phyloP scores from a whole-genome alignment of 192 early-diverging fungal species.

The Powellomyces hirtus region DNA sequence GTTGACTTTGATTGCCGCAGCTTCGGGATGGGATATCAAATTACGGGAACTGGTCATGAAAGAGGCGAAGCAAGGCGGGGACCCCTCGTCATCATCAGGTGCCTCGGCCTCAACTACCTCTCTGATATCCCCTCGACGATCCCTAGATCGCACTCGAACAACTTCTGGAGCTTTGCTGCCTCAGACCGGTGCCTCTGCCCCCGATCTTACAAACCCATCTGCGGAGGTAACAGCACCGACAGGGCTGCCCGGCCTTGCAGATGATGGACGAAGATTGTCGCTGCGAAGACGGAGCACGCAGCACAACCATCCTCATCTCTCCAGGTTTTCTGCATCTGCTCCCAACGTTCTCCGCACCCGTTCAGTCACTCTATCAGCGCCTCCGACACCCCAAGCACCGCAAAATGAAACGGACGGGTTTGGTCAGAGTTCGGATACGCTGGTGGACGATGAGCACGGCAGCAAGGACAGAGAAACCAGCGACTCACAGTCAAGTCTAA shows the following conservation, averaged over 20 bases:
- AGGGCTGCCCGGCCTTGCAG: background rate
- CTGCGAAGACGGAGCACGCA: background rate
- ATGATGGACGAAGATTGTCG: background rate
- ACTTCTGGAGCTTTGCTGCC: no score
- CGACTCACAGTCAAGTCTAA: no score
- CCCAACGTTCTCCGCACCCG: background rate
- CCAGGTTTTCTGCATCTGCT: background rate
- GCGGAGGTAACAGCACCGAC: background rate
- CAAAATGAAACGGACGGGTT: background rate
- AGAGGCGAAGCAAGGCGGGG: slow-evolving; percentile 20
- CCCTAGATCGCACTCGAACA: background rate
- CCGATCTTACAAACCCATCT: background rate
- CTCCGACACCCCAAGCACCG: background rate
- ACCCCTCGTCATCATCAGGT: background rate
- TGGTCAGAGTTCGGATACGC: background rate
- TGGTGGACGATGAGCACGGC: background rate
- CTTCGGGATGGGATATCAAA: slow-evolving; percentile 35
- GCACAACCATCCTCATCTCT: background rate
- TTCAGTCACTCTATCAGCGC: background rate
- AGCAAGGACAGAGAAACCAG: background rate
- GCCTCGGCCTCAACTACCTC: background rate
- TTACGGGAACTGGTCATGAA: slow-evolving; percentile 30
- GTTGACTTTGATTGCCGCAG: slow-evolving; percentile 22
- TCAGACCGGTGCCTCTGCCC: background rate
- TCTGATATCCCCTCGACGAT: background rate